Base-by-base conservation (phyloP, 192 early-diverging fungal genomes). In the Coemansia sp. region DNA sequence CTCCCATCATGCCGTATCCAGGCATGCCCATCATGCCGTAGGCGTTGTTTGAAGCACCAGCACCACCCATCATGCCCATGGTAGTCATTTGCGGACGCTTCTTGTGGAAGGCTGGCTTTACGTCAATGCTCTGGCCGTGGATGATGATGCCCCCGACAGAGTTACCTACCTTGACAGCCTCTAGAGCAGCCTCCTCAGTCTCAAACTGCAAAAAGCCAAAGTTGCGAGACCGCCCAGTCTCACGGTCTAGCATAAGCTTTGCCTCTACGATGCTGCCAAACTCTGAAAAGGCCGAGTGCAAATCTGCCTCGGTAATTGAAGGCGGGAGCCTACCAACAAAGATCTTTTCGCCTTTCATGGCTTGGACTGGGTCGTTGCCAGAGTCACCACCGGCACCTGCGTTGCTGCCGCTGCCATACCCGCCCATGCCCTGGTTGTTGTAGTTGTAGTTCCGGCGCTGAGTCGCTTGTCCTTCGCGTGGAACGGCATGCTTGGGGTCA, bases 121-220 rank as follows among this genome's bases (percentile, higher is more conserved):
- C 79, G 36, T 82, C 79, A 23, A 82, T 74, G 57, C 79, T 73
- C 66, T 83, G 77, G 39, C 70, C 75, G 37, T 83, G 80, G 62
- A 83, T 77, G 28, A 63, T 21, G 14, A 82, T 70, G 31, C 79
- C 79, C 0, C 66, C 39, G 34, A 43, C 69, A 24, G 76, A 36
- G 70, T 77, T 83, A 14, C 76, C 72, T 3, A 57, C 66, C 62
- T 66, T 75, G 62, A 83, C 68, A 1, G 77, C 76, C 23, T 57
- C 50, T 24, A 76, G 46, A 0, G 93, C 92, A 1, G 87, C 84
- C 14, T 91, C 80, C 39, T 87, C 88, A 24, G 84, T 86, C 40
- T 93, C 95, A 82, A 93, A 97, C 5, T 92, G 93, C 55, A 97
- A 85, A 69, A 97, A 97, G 20, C 94, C 95, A 79, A 93, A 97